Evolutionary conservation across 371 early-diverging fungal genomes (phyloP), one percentile per base, ranked within the genome.

Genomic region (Sanchytrium tribonematis): DNA sequence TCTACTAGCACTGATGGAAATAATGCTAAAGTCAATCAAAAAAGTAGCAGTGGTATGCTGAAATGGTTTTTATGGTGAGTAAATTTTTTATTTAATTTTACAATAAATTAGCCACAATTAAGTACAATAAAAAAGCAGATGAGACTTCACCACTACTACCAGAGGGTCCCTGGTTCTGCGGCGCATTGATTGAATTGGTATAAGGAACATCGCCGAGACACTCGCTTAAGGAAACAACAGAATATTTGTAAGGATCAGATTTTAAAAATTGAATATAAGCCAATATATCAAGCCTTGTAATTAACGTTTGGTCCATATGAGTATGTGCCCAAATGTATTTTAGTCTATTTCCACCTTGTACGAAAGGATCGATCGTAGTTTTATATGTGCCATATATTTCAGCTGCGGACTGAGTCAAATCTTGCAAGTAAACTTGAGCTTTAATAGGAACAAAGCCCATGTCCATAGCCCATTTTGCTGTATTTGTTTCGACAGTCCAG

Each of bases 281-380:
- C 22, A 12, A 5, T 48, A 48, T 48, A 22, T 48, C 48, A 12
- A 12, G 5, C 5, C 48, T 5, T 12, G 22, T 22, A 48, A 48
- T 5, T 48, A 12, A 12, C 12, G 5, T 48, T 22, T 48, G 12
- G 22, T 48, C 48, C 48, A 48, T 48, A 48, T 48, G 48, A 48
- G 48, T 48, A 48, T 48, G 48, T 48, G 48, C 48, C 48, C 48
- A 48, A 48, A 48, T 48, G 22, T 48, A 48, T 48, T 48, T 48
- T 48, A 48, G 22, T 5, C 48, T 5, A 22, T 48, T 48, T 48
- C 48, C 48, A 48, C 48, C 48, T 12, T 5, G 12, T 5, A 48
- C 48, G 22, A 12, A 48, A 48, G 48, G 48, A 22, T 48, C 48
- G 12, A 48, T 48, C 22, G 48, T 48, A 22, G 12, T 48, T 48